Evolutionary conservation across 2,329 filamentous ascomycete species (phyloP), one percentile per base, ranked within the genome.

Genomic region (Incumbomyces delicatus): DNA sequence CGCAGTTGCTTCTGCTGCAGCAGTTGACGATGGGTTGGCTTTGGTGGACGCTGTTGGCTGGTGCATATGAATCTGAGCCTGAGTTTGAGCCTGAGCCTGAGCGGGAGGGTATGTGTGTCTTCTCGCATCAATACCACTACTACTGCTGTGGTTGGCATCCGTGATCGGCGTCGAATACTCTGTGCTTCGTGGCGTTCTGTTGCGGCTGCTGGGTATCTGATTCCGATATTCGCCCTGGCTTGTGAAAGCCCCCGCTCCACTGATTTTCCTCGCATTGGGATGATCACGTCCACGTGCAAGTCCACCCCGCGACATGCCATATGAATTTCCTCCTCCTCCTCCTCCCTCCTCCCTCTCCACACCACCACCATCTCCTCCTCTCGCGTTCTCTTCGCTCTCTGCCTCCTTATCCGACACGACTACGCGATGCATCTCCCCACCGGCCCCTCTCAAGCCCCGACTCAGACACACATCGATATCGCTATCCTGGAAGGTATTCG

Each of bases 401-500:
- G 14, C 37, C 14, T 56, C 17, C 32, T 48, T 41, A 2, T 50
- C 50, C 18, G 46, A 37, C 4, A 34, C 40, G 3, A 48, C 47
- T n/a, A 50, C 50, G 43, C 47, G 52, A 32, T 51, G 50, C 10
- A 50, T 44, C 41, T 53, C 46, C 1, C 44, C 41, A 61, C 54
- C 64, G 5, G 18, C 41, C 2, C 31, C 31, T 8, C 18, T 37
- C 16, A 17, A 6, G 12, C 36, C 36, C 5, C 41, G 42, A 60
- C 60, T 75, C 67, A 66, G 69, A 68, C 59, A 76, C 10, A 67
- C 65, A 41, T 68, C 64, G 33, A 67, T 62, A 51, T 67, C 65
- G 4, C 63, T 66, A 50, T 67, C 65, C 43, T 68, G 65, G 18
- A 66, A 64, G 17, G 63, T 64, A 18, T 67, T 61, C 2, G 65